phyloP scores from a whole-genome alignment of 2,329 filamentous ascomycete species.

The Xenoacremonium recifei region DNA sequence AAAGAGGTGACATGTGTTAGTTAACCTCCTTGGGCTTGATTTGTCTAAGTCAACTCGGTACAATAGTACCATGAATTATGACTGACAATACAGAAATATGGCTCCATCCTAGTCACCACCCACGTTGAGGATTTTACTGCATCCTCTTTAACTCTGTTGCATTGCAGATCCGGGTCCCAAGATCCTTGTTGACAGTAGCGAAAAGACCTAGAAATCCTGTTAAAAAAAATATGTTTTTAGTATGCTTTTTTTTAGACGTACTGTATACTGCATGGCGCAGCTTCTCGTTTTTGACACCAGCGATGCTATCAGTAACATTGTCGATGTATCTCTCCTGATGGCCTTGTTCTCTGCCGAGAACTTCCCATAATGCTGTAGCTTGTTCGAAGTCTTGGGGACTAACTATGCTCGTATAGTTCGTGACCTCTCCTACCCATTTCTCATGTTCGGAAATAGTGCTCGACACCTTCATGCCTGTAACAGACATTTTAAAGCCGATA shows the following conservation, averaged over 20 bases:
- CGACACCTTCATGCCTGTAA: not conserved
- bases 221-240: no score
- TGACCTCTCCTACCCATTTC: constrained; percentile 17
- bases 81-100: no score
- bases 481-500: constrained; percentile 13
- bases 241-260: not conserved
- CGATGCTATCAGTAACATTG: not conserved
- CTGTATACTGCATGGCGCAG: not conserved
- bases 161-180: not conserved
- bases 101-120: no score
- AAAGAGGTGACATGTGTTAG: no score
- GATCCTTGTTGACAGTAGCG: not conserved
- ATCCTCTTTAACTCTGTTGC: not conserved
- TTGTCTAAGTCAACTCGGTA: no score
- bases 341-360: constrained; percentile 15
- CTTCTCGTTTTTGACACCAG: not conserved
- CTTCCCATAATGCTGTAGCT: constrained; percentile 20
- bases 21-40: no score
- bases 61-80: no score
- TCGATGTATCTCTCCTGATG: constrained; percentile 1
- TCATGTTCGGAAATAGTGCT: constrained; percentile 18
- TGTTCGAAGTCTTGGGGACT: constrained; percentile 20
- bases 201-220: not conserved
- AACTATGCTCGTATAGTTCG: constrained; percentile 11
- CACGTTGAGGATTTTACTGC: no score